Conservation (phyloP, 2,329 filamentous ascomycete genomes). For the Microdochium bolleyi region DNA sequence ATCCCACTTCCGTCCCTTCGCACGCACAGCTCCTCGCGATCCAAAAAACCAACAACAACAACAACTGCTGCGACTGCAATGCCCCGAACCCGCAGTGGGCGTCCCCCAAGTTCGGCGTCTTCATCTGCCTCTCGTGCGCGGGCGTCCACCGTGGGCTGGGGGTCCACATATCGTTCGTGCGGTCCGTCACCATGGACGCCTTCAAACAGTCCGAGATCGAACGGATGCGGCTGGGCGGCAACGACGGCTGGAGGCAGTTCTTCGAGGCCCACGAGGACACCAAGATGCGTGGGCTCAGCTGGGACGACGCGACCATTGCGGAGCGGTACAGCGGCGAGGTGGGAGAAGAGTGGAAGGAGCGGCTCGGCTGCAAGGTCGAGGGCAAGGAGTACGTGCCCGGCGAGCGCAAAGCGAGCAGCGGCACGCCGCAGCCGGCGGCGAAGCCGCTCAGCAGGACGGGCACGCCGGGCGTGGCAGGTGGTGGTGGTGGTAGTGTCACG, state of each 20-base stretch:
- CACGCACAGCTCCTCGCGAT: conserved; percentile 71
- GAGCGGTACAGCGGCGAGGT: conserved; percentile 85
- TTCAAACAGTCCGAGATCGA: conserved; percentile 91
- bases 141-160: conserved; percentile 91
- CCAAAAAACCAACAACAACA: conserved; percentile 85
- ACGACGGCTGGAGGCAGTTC: conserved; percentile 78
- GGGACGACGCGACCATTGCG: conserved; percentile 83
- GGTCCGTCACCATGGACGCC: conserved; percentile 96
- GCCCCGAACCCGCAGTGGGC: conserved; percentile 98
- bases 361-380: conserved; percentile 80
- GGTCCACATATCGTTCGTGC: conserved; percentile 97
- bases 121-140: conserved; percentile 95
- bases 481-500: conserved; percentile 22
- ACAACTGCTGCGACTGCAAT: conserved; percentile 87
- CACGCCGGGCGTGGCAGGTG: conserved; percentile 27
- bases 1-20: conserved; percentile 2
- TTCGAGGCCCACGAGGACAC: conserved; percentile 68
- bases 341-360: conserved; percentile 93
- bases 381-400: conserved; percentile 76
- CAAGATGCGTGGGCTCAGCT: conserved; percentile 58
- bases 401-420: conserved; percentile 39
- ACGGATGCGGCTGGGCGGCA: conserved; percentile 88
- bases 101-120: conserved; percentile 93
- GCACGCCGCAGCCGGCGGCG: conserved; percentile 23
- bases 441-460: conserved; percentile 24